phyloP scores from a whole-genome alignment of 2,329 filamentous ascomycete species.

The Eutypa lata region DNA sequence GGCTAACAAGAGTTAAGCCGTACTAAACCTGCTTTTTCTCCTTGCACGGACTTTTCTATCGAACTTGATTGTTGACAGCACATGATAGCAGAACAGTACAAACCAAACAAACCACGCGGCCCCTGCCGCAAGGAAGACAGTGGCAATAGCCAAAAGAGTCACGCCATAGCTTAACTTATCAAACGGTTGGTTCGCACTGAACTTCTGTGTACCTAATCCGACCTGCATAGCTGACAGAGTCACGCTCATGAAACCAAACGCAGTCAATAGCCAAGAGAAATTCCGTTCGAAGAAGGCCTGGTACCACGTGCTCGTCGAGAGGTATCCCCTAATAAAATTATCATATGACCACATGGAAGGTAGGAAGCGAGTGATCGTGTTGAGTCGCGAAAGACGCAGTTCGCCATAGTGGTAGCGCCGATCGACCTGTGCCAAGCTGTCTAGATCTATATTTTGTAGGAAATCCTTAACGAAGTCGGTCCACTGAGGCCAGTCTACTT shows the following conservation, averaged over 20 bases:
- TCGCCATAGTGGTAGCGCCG: constrained; percentile 40
- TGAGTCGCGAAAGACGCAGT: constrained; percentile 39
- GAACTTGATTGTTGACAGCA: constrained; percentile 15
- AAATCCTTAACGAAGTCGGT: constrained; percentile 24
- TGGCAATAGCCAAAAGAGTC: constrained; percentile 17
- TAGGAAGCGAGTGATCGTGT: constrained; percentile 33
- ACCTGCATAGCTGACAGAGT: constrained; percentile 36
- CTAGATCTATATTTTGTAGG: constrained; percentile 17
- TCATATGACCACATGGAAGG: constrained; percentile 19
- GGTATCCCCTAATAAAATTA: constrained; percentile 25
- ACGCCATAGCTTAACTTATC: constrained; percentile 20
- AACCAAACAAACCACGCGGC: constrained; percentile 16
- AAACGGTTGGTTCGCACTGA: constrained; percentile 13
- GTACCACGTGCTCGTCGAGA: constrained; percentile 30
- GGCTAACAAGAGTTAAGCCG: background rate
- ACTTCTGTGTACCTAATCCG: constrained; percentile 22
- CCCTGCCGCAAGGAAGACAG: constrained; percentile 9
- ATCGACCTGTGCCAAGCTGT: constrained; percentile 28
- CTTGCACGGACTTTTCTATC: constrained; percentile 3
- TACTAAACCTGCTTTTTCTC: background rate
- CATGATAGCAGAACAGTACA: constrained; percentile 20
- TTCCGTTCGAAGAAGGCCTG: constrained; percentile 32
- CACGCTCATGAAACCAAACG: constrained; percentile 33
- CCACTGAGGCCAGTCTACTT: constrained; percentile 29
- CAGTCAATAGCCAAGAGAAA: constrained; percentile 28